These are phyloP conservation scores for Trametes elegans DNA, from an alignment of 768 basidiomycete genomes.

Conservation along the genomic window DNA sequence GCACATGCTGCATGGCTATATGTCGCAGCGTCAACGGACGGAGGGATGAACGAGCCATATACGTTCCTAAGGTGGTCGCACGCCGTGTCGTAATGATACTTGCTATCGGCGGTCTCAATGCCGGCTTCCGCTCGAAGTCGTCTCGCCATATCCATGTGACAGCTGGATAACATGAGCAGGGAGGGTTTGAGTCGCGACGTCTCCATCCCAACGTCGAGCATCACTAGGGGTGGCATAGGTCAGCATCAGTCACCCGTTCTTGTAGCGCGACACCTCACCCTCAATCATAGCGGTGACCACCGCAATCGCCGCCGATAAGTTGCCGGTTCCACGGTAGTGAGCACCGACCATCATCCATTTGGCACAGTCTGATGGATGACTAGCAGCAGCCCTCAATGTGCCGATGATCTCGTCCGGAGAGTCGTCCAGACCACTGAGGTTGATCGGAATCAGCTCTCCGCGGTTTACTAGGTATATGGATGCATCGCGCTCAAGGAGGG, in stretches of 20 bases:
- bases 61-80: slow-evolving; percentile 12
- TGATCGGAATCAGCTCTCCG: slow-evolving; percentile 24
- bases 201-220: slow-evolving; percentile 35
- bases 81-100: slow-evolving; percentile 40
- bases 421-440: slow-evolving; percentile 13
- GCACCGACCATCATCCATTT: slow-evolving; percentile 58
- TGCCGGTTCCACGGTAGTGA: slow-evolving; percentile 50
- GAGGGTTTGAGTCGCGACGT: slow-evolving; percentile 45
- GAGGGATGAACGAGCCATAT: slow-evolving; percentile 13
- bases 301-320: slow-evolving; percentile 41
- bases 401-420: slow-evolving; percentile 42
- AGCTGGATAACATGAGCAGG: slow-evolving; percentile 52
- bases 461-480: background rate
- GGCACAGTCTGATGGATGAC: slow-evolving; percentile 37
- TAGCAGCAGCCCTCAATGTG: slow-evolving; percentile 42
- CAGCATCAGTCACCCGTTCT: background rate
- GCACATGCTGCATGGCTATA: background rate
- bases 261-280: slow-evolving; percentile 37
- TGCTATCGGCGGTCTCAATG: slow-evolving; percentile 28
- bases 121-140: slow-evolving; percentile 28
- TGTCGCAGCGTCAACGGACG: background rate
- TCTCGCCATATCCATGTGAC: slow-evolving; percentile 46
- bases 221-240: slow-evolving; percentile 33
- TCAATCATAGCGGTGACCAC: slow-evolving; percentile 47
- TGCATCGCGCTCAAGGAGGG: background rate